Percentiles rank a stretch among this genome's conserved stretches.
These are phyloP conservation scores for Chytridium lagenaria DNA, from an alignment of 371 early-diverging fungal species.

Conservation along the genomic window DNA sequence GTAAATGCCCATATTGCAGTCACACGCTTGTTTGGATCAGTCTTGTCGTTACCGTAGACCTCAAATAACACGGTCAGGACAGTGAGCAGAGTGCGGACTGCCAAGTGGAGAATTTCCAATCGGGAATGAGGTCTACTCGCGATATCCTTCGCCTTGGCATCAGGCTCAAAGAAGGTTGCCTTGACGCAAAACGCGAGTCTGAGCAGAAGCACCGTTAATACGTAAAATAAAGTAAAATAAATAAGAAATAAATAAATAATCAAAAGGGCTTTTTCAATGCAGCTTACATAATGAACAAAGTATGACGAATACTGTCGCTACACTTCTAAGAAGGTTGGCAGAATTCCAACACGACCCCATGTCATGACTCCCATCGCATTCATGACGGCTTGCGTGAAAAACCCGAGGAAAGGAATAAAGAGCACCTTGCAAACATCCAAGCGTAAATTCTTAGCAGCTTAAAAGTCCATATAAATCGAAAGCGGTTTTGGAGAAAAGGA, in stretches of 20 bases:
- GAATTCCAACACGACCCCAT: slow-evolving; percentile 32
- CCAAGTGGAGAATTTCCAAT: slow-evolving; percentile 41
- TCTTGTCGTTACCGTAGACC: slow-evolving; percentile 1
- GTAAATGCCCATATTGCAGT: slow-evolving; percentile 33
- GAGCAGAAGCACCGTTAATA: not conserved
- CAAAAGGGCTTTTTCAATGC: not conserved
- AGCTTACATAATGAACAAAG: slow-evolving; percentile 40
- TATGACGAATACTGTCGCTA: slow-evolving; percentile 31
- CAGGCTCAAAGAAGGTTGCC: slow-evolving; percentile 51
- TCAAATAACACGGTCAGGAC: slow-evolving; percentile 34
- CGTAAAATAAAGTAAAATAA: no score
- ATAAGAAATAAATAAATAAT: not conserved
- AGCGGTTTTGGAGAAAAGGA: slow-evolving; percentile 44
- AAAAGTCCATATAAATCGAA: slow-evolving; percentile 55
- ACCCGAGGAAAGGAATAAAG: slow-evolving; percentile 41
- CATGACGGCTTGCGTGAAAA: slow-evolving; percentile 32
- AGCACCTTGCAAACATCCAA: slow-evolving; percentile 41
- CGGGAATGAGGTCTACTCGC: slow-evolving; percentile 46
- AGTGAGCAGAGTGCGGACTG: slow-evolving; percentile 38
- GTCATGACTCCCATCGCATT: not conserved
- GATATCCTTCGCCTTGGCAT: slow-evolving; percentile 40
- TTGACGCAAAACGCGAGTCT: slow-evolving; percentile 40
- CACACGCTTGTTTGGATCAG: not conserved
- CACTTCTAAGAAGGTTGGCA: slow-evolving; percentile 22
- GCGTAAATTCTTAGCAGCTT: slow-evolving; percentile 41